These are phyloP conservation scores for Penicillium sp. DNA, from an alignment of 2,329 filamentous ascomycete species.

Conservation along the genomic window DNA sequence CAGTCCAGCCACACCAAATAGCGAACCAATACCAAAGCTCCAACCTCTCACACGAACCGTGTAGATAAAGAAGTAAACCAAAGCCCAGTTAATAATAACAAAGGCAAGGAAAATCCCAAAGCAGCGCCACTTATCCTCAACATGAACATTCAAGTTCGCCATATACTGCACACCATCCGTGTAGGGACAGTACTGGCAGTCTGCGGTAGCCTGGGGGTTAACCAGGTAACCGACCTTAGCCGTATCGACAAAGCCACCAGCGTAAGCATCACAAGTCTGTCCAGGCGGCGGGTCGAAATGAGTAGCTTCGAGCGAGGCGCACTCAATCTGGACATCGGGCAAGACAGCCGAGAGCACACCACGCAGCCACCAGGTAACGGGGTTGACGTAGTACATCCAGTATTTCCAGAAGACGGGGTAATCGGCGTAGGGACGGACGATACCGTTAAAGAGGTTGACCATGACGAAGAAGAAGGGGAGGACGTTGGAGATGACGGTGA, in stretches of 20 bases:
- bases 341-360: slow-evolving; percentile 66
- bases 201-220: slow-evolving; percentile 55
- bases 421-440: slow-evolving; percentile 64
- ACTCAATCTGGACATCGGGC: slow-evolving; percentile 50
- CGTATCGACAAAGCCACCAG: slow-evolving; percentile 54
- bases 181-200: slow-evolving; percentile 71
- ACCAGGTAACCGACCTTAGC: slow-evolving; percentile 60
- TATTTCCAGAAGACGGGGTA: slow-evolving; percentile 70
- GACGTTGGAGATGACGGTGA: slow-evolving; percentile 73
- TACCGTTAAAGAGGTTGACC: slow-evolving; percentile 73
- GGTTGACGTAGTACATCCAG: slow-evolving; percentile 68
- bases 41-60: slow-evolving; percentile 67
- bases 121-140: slow-evolving; percentile 65
- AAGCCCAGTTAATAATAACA: slow-evolving; percentile 65
- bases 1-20: slow-evolving; percentile 53
- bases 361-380: slow-evolving; percentile 68
- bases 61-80: slow-evolving; percentile 77
- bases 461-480: slow-evolving; percentile 80
- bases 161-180: slow-evolving; percentile 65
- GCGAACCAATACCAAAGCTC: slow-evolving; percentile 63
- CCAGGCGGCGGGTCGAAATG: slow-evolving; percentile 64
- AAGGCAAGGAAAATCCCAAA: slow-evolving; percentile 73
- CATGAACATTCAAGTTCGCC: slow-evolving; percentile 53
- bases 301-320: slow-evolving; percentile 57
- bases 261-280: slow-evolving; percentile 64